Evolutionary conservation across 2,329 filamentous ascomycete genomes (phyloP), one percentile per base, ranked within the genome.

Genomic region (Ophioceras dolichostomum): DNA sequence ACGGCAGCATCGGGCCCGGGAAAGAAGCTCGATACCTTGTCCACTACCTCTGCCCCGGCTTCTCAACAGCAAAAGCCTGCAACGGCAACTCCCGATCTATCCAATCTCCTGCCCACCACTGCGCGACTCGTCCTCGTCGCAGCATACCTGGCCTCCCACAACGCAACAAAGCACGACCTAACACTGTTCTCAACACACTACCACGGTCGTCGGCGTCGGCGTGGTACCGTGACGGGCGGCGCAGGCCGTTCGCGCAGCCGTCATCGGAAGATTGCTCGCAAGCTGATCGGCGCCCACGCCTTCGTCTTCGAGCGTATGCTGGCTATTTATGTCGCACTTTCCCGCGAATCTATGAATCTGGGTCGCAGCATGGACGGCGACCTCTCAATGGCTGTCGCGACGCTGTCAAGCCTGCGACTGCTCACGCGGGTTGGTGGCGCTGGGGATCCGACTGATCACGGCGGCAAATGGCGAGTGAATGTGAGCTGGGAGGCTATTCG

Each of bases 111-210:
- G 5, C 83, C 84, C 0, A 79, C 78, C 38, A 82, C 79, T 35
- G 79, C 83, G 2, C 79, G 83, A 29, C 71, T 83, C 37, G 68
- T 89, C 20, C 71, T 91, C 10, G 67, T 87, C 19, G 76, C 83
- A 26, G 79, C 83, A 4, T 91, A 91, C 58, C 73, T 91, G 3
- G 81, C 84, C 36, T 86, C 82, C 2, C 84, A 85, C 65, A 91
- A 88, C 54, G 73, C 80, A 12, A 62, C 80, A 1, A 70, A 76
- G n/a, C 75, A 83, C 50, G 84, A 91, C 54, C 62, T 75, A 4
- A 67, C 75, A 1, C 75, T 85, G 50, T 91, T 91, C 63, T 85
- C 82, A 47, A 85, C 83, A 10, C 70, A 74, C 50, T 70, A 78
- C 39, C 57, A 76, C 55, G 64, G 67, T 47, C 55, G 63, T 34